These are phyloP conservation scores for Zancudomyces culisetae DNA, from an alignment of 371 early-diverging fungal species.

Conservation along the genomic window DNA sequence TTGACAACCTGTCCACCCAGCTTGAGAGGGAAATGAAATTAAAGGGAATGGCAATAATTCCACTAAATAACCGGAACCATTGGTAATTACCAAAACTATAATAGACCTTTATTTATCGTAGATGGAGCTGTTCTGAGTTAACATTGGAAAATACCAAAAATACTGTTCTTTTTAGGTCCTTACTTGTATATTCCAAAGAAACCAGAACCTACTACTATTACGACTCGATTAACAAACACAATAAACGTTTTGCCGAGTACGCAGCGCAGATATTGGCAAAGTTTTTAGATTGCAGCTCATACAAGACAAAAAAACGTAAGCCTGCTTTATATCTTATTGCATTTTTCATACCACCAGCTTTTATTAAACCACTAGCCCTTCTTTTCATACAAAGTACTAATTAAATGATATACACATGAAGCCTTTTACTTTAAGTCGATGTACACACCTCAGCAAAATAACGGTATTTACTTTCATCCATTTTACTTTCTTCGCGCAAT, in stretches of 20 bases:
- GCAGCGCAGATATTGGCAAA: conserved; percentile 16
- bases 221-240: conserved; percentile 18
- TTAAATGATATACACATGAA: not conserved
- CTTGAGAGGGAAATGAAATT: conserved; percentile 14
- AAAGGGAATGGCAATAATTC: conserved; percentile 15
- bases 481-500: no score
- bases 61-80: conserved; percentile 20
- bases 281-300: conserved; percentile 11
- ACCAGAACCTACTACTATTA: conserved; percentile 24
- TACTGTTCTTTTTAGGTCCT: conserved; percentile 6
- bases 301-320: not conserved
- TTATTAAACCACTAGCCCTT: not conserved
- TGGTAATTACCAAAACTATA: no score
- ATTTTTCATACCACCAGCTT: not conserved
- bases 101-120: no score
- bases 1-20: conserved; percentile 17
- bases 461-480: no score
- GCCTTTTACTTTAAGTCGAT: conserved; percentile 24
- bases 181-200: conserved; percentile 18
- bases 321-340: not conserved
- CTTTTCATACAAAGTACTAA: not conserved
- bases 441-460: conserved; percentile 26
- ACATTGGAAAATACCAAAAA: no score
- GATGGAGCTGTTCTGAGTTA: no score
- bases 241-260: conserved; percentile 19